Evolutionary conservation across 1,139 yeast genomes (phyloP), one percentile per base, ranked within the genome.

Genomic region (Yamadazyma sp.): DNA sequence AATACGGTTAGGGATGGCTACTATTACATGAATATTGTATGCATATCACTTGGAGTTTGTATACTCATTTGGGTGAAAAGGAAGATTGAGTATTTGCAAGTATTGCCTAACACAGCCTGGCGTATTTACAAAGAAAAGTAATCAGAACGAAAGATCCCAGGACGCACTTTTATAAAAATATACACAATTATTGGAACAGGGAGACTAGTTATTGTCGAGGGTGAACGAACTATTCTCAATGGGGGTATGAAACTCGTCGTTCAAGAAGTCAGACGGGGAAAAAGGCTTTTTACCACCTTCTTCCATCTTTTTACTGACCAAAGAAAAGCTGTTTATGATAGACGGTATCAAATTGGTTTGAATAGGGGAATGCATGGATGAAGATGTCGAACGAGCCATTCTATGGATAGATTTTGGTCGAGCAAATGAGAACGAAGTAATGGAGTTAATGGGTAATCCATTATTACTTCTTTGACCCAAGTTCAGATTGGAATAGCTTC

Each of bases 1-100:
- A 51, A 56, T 1, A 63, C 78, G 3, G 44, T 75, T 1, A 70
- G 77, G 42, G 98, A 92, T 61, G 98, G 98, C 0, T 92, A 89
- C 62, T 88, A 83, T 58, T 74, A 78, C 38, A 83, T 95, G 37
- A 91, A 88, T 56, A 43, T 78, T 5, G 42, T 88, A 10, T 91
- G 98, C 61, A 77, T 91, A 3, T 37, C 60, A 0, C 45, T 86
- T 31, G 98, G 98, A 1, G 44, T 83, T 9, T n/a, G 71, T 0
- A 66, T 89, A 14, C 87, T 84, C 58, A 69, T 80, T 38, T 88
- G 85, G 80, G 83, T 87, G 33, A 78, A 75, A 49, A 72, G 67
- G 41, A 83, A 83, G 45, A 76, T 79, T 17, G 59, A 66, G 10
- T 61, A 73, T 45, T 65, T 86, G 42, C 92, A 86, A 59, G 61